These are phyloP conservation scores for Paramecium sonneborni DNA, from an alignment of 73 alveolate genomes.

Conservation along the genomic window DNA sequence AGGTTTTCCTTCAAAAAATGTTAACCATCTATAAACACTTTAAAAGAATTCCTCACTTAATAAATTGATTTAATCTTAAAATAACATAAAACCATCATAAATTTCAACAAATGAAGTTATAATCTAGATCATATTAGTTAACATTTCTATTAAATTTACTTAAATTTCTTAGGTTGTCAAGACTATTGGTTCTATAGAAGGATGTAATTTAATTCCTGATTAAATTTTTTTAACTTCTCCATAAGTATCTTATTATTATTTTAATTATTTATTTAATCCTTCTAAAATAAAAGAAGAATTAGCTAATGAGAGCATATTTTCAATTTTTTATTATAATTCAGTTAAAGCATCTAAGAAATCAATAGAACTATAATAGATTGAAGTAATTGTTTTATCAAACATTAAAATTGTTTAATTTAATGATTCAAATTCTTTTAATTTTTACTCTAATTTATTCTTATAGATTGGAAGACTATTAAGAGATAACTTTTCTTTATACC, in stretches of 20 bases:
- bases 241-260: neutral
- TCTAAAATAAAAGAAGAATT: neutral
- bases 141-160: neutral
- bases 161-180: neutral
- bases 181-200: neutral
- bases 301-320: constrained; percentile 22
- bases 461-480: constrained; percentile 36
- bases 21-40: constrained; percentile 42
- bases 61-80: neutral
- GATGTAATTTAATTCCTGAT: neutral
- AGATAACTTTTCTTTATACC: constrained; percentile 18
- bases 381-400: constrained; percentile 9
- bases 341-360: neutral
- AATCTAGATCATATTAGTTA: neutral
- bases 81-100: constrained; percentile 39
- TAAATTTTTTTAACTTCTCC: neutral
- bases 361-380: constrained; percentile 14
- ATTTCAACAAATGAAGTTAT: neutral
- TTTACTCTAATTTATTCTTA: neutral
- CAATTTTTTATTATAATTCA: neutral
- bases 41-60: constrained; percentile 33
- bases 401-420: neutral
- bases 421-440: constrained; percentile 25
- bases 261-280: neutral
- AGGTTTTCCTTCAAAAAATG: constrained; percentile 29